Base-by-base conservation (phyloP, 2,329 filamentous ascomycete species). In the Epichloe coenophiala region DNA sequence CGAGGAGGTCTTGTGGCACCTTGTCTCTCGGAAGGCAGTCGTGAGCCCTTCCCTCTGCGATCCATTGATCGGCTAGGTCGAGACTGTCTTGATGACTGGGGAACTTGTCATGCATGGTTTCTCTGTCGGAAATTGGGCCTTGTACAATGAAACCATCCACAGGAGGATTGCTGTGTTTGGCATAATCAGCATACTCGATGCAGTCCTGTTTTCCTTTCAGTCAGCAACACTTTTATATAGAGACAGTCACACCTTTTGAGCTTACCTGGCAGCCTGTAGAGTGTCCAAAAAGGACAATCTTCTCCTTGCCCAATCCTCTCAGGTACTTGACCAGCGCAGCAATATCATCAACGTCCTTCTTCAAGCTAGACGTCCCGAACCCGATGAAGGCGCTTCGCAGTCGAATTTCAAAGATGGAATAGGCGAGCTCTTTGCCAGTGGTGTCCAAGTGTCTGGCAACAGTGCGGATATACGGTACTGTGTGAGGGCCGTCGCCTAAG, bases 61-160 rank as follows among this genome's bases (percentile, higher is more conserved):
- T 75, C 70, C 81, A 73, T 45, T 69, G 65, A 50, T 71, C 65
- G 0, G 83, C 80, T 9, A 72, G 59, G 1, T 69, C 64, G 9
- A 82, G 58, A 50, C 65, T 70, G 47, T 63, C 64, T 15, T 74
- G 67, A 53, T 77, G 66, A 5, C 72, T 66, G 4, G 69, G 59
- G 47, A 79, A 67, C 6, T 75, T 61, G 4, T 68, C 60, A 3
- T 66, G 66, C 11, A 85, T 60, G 0, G 75, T 77, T 62, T 94
- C 84, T 33, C 88, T 75, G 63, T 95, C 88, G 1, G 81, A 87
- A 3, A 90, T 82, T 0, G 86, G 82, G 0, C 84, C 88, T 64
- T 95, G 89, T 49, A 95, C 68, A 43, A 95, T 84, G 46, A 81
- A 82, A 37, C 84, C 89, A 53, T 93, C 80, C 2, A 95, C 68